Base-by-base conservation (phyloP, 2,329 filamentous ascomycete species). In the Clarireedia homoeocarpa region DNA sequence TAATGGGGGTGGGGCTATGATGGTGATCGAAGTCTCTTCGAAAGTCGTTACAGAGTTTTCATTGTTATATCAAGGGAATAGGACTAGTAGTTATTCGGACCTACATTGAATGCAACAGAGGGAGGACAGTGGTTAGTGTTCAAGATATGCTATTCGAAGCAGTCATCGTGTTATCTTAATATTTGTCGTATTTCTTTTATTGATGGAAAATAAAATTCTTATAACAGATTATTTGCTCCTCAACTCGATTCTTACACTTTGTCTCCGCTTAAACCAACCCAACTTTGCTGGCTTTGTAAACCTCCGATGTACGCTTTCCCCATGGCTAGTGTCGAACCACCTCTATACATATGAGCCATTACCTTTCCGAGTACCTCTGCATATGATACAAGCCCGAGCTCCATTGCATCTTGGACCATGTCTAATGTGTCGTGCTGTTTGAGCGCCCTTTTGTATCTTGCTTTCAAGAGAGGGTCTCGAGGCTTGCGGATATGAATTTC, bases 351-450 rank as follows among this genome's bases (percentile, higher is more conserved):
- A 53, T 53, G 34, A 44, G 50, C 42, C 45, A 59, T 26, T 10
- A 48, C 53, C 50, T 48, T 39, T n/a, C 57, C 57, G 36, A 59
- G 40, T 23, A 57, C 51, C 34, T 59, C 58, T 20, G 51, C 58
- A 36, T 57, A 57, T 44, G 55, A 55, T 10, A 59, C 51, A n/a
- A 59, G 48, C 12, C 58, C 55, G 27, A 59, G 36, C 38, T 57
- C 54, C 23, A 57, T 34, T 2, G 58, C 58, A 36, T 59, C 55
- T n/a, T 59, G 58, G 48, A 59, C 55, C 55, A 59, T 51, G 53
- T 59, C 51, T 30, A 59, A 44, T 9, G 55, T 55, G 40, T 59
- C 58, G 30, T 59, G 55, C 39, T 57, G 55, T 42, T 57, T 59
- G 44, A 59, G 46, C 14, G 58, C 55, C 5, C 34, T 55, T 45